phyloP scores from a whole-genome alignment of 2,329 filamentous ascomycete genomes.

The Pyrenophora graminea region DNA sequence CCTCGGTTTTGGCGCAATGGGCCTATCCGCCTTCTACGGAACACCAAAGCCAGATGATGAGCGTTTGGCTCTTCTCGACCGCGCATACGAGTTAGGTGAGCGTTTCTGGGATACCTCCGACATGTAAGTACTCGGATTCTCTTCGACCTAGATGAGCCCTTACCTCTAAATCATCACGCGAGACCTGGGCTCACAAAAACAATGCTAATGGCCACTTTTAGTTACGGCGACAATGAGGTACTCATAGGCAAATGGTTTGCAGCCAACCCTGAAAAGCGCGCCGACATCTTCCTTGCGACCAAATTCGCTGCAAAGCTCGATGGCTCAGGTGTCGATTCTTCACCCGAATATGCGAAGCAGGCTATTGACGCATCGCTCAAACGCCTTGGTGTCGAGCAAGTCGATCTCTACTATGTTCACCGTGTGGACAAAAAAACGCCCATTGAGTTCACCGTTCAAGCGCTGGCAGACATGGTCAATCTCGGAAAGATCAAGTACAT shows the following conservation, averaged over 20 bases:
- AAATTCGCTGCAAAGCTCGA: constrained; percentile 51
- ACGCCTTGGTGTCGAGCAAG: constrained; percentile 49
- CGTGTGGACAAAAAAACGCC: constrained; percentile 51
- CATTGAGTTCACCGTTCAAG: constrained; percentile 55
- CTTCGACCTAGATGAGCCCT: constrained; percentile 11
- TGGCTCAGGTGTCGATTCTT: constrained; percentile 41
- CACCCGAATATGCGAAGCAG: constrained; percentile 48
- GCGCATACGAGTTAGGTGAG: constrained; percentile 55
- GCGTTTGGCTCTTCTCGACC: constrained; percentile 57
- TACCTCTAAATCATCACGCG: not conserved
- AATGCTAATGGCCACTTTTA: constrained; percentile 3
- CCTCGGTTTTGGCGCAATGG: constrained; percentile 61
- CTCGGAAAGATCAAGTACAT: constrained; percentile 55
- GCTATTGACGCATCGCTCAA: constrained; percentile 48
- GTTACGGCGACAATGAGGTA: constrained; percentile 42
- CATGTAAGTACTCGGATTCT: constrained; percentile 18
- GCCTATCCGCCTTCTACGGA: constrained; percentile 54
- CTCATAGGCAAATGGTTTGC: constrained; percentile 44
- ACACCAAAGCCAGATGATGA: constrained; percentile 55
- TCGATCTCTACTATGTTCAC: constrained; percentile 54
- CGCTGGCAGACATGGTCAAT: constrained; percentile 61
- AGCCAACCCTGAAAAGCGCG: constrained; percentile 43
- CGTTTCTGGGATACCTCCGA: constrained; percentile 40
- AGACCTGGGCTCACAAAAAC: not conserved
- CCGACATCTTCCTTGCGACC: constrained; percentile 55